These are phyloP conservation scores for Suhomyces ambrosiae DNA, from an alignment of 1,139 yeast species.

Conservation along the genomic window DNA sequence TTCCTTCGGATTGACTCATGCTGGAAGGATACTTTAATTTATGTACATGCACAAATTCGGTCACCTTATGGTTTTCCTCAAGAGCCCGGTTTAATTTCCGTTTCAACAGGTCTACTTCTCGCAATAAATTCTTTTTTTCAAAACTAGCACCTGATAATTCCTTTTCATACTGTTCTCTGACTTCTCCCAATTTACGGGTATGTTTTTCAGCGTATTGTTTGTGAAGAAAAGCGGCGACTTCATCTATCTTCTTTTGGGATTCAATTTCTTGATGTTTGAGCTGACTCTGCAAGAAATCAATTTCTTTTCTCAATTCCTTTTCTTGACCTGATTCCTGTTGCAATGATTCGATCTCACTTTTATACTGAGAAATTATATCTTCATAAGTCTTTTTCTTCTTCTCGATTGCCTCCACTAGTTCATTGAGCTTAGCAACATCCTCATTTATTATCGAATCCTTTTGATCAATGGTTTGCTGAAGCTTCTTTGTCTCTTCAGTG, in stretches of 20 bases:
- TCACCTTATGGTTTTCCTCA: slow-evolving; percentile 20
- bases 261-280: slow-evolving; percentile 21
- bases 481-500: slow-evolving; percentile 7
- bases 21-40: slow-evolving; percentile 17
- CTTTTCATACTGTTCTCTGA: slow-evolving; percentile 19
- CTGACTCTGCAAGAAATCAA: slow-evolving; percentile 17
- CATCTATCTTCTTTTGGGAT: slow-evolving; percentile 24
- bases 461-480: slow-evolving; percentile 16
- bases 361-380: slow-evolving; percentile 14
- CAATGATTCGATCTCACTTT: slow-evolving; percentile 18
- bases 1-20: slow-evolving; percentile 9
- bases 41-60: slow-evolving; percentile 18
- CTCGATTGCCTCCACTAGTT: slow-evolving; percentile 22
- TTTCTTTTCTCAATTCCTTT: slow-evolving; percentile 14
- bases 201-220: slow-evolving; percentile 30
- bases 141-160: slow-evolving; percentile 14
- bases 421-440: slow-evolving; percentile 24
- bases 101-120: slow-evolving; percentile 21
- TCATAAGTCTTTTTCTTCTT: slow-evolving; percentile 17
- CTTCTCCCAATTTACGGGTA: slow-evolving; percentile 19
- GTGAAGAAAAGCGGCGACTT: slow-evolving; percentile 27
- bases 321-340: slow-evolving; percentile 13
- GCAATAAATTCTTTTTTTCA: slow-evolving; percentile 17
- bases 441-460: slow-evolving; percentile 26
- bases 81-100: slow-evolving; percentile 19